Conservation (phyloP, 2,329 filamentous ascomycete genomes). For the Arachnomyces sp. region DNA sequence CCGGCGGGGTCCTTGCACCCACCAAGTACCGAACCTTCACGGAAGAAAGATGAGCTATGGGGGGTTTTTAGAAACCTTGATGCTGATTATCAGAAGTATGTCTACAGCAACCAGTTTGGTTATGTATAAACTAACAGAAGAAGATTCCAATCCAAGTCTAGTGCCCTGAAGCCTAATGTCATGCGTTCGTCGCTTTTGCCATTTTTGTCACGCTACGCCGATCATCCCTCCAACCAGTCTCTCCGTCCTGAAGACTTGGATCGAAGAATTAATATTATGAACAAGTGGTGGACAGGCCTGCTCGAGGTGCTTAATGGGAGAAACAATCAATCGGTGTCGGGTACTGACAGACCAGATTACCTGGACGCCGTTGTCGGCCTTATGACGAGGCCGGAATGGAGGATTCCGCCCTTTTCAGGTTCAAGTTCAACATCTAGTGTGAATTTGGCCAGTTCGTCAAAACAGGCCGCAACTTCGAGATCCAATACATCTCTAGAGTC, state of each 20-base stretch:
- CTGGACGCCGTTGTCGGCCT: constrained; percentile 71
- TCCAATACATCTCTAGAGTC: constrained; percentile 54
- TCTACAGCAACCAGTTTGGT: constrained; percentile 7
- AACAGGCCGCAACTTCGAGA: constrained; percentile 37
- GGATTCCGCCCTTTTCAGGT: constrained; percentile 55
- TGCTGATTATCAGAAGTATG: constrained; percentile 59
- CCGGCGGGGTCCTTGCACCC: constrained; percentile 25
- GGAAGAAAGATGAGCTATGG: constrained; percentile 64
- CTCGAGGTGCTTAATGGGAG: constrained; percentile 73
- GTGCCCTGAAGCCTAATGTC: constrained; percentile 65
- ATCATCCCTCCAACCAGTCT: constrained; percentile 57
- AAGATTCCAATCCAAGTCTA: constrained; percentile 66
- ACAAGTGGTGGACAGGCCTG: constrained; percentile 84
- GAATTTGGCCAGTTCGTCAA: constrained; percentile 21
- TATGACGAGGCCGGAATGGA: constrained; percentile 87
- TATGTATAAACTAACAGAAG: constrained; percentile 4
- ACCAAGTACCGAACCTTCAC: constrained; percentile 30
- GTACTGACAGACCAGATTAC: constrained; percentile 73
- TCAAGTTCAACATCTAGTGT: constrained; percentile 26
- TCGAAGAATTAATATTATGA: constrained; percentile 67
- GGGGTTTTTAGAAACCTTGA: constrained; percentile 61
- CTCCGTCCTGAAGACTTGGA: constrained; percentile 76
- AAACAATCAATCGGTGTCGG: constrained; percentile 68
- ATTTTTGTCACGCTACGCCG: constrained; percentile 64
- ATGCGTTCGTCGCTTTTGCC: constrained; percentile 66